Evolutionary conservation across 352 stramenopile species (phyloP).

Genomic region (Phytophthora sojae): DNA sequence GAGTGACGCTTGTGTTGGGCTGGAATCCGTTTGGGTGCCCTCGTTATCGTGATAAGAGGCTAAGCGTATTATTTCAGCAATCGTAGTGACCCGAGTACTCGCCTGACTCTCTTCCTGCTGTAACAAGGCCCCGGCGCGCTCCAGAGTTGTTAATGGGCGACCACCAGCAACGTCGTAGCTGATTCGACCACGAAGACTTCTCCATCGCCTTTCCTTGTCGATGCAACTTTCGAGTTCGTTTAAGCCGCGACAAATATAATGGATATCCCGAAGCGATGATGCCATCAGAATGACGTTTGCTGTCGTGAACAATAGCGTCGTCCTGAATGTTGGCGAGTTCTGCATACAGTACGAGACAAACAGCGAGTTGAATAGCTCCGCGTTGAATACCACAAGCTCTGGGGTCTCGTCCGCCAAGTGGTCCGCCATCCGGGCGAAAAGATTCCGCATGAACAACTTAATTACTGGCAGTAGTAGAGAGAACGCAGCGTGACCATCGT

Average conservation of each 20-base stretch:
- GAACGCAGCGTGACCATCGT: not conserved
- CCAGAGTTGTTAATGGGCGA: not conserved
- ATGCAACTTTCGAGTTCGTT: not conserved
- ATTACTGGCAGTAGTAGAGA: constrained; percentile 5
- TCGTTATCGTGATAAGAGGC: not conserved
- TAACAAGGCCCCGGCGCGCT: not conserved
- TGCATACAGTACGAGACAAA: constrained; percentile 8
- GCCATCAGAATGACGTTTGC: not conserved
- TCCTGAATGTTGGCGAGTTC: constrained; percentile 12
- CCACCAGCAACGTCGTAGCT: not conserved
- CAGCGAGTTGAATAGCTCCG: not conserved
- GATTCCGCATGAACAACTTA: constrained; percentile 2
- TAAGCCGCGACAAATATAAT: not conserved
- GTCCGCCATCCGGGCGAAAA: not conserved
- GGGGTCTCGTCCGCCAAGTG: constrained; percentile 2
- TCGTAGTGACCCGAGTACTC: too few species aligned
- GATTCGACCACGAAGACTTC: not conserved
- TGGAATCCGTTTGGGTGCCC: not conserved
- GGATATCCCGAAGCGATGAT: not conserved
- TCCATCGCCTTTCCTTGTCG: not conserved
- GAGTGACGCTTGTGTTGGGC: not conserved
- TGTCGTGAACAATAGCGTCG: constrained; percentile 1
- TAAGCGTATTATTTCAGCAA: not conserved
- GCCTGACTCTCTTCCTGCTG: not conserved
- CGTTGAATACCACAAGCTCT: constrained; percentile 5